Evolutionary conservation across 306 rosid species (phyloP).

Genomic region (Gleditsia sinensis): DNA sequence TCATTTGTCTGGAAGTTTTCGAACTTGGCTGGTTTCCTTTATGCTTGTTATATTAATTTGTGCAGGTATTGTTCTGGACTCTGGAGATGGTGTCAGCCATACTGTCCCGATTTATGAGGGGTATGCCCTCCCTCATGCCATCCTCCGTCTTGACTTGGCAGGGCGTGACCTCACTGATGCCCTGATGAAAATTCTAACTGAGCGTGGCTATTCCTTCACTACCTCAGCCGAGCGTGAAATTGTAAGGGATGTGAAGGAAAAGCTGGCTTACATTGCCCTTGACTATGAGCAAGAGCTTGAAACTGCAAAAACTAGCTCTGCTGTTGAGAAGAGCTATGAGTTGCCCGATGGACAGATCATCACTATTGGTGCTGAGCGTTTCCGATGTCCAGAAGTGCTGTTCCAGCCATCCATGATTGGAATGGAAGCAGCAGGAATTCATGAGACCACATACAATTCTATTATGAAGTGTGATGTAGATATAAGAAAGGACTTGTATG

Average conservation of each 20-base stretch:
- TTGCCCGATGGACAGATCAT: conserved; percentile 89
- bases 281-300: conserved; percentile 90
- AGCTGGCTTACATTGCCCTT: conserved; percentile 76
- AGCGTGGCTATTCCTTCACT: conserved; percentile 89
- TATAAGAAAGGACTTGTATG: conserved; percentile 87
- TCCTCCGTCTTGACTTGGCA: conserved; percentile 81
- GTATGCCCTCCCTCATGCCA: conserved; percentile 84
- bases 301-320: conserved; percentile 74
- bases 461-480: conserved; percentile 94
- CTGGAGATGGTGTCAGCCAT: conserved; percentile 92
- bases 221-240: conserved; percentile 89
- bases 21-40: neutral
- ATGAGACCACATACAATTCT: conserved; percentile 84
- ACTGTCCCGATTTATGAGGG: conserved; percentile 86
- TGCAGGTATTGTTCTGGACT: conserved; percentile 86
- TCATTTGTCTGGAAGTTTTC: neutral
- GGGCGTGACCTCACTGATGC: conserved; percentile 86
- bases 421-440: conserved; percentile 91
- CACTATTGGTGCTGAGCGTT: conserved; percentile 90
- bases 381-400: conserved; percentile 90
- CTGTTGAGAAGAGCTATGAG: conserved; percentile 86
- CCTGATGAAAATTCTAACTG: conserved; percentile 74
- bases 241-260: conserved; percentile 88
- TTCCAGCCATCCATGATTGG: conserved; percentile 95
- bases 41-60: neutral